These are phyloP conservation scores for Cardamine occulta DNA, from an alignment of 345 rosid genomes.

Conservation along the genomic window DNA sequence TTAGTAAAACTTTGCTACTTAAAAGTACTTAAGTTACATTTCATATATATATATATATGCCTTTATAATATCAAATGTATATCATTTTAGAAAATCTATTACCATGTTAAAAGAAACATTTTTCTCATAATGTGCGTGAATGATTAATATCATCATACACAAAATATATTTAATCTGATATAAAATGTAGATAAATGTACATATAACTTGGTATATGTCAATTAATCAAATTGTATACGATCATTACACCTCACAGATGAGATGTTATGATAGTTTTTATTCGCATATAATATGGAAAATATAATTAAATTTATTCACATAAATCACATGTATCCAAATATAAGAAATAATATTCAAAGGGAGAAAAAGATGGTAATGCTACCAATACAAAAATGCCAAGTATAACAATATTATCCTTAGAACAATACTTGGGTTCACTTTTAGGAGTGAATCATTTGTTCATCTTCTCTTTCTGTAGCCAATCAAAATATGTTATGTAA, in stretches of 20 bases:
- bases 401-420: background rate
- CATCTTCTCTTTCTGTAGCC: too few species aligned
- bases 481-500: too few species aligned
- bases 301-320: background rate
- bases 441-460: too few species aligned
- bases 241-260: background rate
- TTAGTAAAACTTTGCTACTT: background rate
- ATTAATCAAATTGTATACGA: background rate
- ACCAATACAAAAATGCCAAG: background rate
- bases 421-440: too few species aligned
- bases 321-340: background rate
- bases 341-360: background rate
- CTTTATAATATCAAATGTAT: background rate
- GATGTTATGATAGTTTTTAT: background rate
- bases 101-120: background rate
- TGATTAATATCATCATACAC: background rate
- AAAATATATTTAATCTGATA: too few species aligned
- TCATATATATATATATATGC: background rate
- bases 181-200: too few species aligned
- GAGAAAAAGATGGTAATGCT: background rate
- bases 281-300: background rate
- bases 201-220: background rate
- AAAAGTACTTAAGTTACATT: background rate
- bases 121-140: background rate
- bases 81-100: background rate